Percentiles rank a stretch among this genome's conserved stretches.
phyloP scores from a whole-genome alignment of 352 stramenopile species.

The Globisporangium radiosum region DNA sequence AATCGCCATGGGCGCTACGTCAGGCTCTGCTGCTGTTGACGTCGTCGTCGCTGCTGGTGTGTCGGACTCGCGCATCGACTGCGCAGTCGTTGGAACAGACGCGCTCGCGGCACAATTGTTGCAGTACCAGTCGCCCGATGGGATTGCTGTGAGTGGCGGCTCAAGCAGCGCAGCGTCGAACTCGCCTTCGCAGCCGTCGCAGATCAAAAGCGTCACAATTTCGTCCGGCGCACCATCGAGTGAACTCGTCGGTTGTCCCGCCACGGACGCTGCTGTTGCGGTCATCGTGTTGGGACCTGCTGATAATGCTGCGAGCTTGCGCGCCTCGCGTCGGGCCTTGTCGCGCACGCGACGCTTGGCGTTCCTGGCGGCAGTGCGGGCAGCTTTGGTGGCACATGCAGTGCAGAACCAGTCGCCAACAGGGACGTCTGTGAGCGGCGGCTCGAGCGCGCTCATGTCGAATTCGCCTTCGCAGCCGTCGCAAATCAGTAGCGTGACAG shows the following conservation, averaged over 20 bases:
- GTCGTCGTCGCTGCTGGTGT: not conserved
- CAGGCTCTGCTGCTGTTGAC: not conserved
- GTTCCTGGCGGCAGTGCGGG: not conserved
- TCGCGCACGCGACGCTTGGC: not conserved
- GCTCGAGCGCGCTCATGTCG: constrained; percentile 37
- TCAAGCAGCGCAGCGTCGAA: constrained; percentile 39
- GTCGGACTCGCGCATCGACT: not conserved
- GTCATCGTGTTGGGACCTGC: not conserved
- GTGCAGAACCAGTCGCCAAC: constrained; percentile 40
- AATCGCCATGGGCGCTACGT: not conserved
- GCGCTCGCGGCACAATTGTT: not conserved
- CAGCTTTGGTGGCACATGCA: constrained; percentile 9
- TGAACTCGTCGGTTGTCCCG: not conserved
- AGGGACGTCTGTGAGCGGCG: constrained; percentile 36
- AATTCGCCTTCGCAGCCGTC: constrained; percentile 67
- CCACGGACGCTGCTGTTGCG: not conserved
- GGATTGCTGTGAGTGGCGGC: constrained; percentile 32
- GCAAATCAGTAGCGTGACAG: constrained; percentile 52
- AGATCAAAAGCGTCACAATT: constrained; percentile 42
- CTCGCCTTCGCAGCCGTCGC: constrained; percentile 64
- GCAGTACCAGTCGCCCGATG: constrained; percentile 51
- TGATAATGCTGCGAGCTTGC: not conserved
- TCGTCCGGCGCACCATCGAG: constrained; percentile 1
- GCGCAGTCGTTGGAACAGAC: not conserved
- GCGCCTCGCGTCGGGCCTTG: not conserved